These are phyloP conservation scores for Protostelium mycophagum DNA, from an alignment of 78 protist species.

Conservation along the genomic window DNA sequence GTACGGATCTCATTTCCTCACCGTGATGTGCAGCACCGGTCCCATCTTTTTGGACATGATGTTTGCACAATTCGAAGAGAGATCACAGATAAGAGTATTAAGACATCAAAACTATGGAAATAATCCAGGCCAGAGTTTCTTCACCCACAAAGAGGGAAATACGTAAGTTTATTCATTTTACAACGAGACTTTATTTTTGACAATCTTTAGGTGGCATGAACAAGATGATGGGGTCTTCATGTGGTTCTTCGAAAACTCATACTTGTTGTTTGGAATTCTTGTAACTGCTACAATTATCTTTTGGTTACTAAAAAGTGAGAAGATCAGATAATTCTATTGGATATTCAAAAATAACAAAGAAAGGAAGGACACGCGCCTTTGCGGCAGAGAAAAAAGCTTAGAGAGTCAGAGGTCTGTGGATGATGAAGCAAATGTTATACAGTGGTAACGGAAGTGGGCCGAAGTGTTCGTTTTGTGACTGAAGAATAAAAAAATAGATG, in stretches of 20 bases:
- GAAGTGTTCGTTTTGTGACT: too few species aligned
- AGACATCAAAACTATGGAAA: neutral
- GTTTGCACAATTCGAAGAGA: neutral
- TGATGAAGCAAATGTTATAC: too few species aligned
- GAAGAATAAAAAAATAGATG: too few species aligned
- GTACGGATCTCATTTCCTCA: neutral
- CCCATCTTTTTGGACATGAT: neutral
- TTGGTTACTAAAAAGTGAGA: too few species aligned
- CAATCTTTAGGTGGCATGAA: neutral
- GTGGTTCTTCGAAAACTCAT: neutral
- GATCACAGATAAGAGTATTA: neutral
- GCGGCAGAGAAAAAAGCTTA: too few species aligned
- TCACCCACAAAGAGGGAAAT: neutral
- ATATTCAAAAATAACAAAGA: too few species aligned
- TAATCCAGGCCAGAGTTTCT: neutral
- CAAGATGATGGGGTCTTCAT: neutral
- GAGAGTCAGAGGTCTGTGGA: too few species aligned
- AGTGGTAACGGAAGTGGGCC: too few species aligned
- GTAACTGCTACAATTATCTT: too few species aligned
- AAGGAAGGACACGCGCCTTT: too few species aligned
- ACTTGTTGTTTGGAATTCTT: too few species aligned
- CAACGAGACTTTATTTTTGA: neutral
- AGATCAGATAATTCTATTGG: too few species aligned
- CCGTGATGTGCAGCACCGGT: neutral
- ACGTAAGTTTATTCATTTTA: neutral